Conservation (phyloP, 1,284 basidiomycete species). For the Athelia sp. region DNA sequence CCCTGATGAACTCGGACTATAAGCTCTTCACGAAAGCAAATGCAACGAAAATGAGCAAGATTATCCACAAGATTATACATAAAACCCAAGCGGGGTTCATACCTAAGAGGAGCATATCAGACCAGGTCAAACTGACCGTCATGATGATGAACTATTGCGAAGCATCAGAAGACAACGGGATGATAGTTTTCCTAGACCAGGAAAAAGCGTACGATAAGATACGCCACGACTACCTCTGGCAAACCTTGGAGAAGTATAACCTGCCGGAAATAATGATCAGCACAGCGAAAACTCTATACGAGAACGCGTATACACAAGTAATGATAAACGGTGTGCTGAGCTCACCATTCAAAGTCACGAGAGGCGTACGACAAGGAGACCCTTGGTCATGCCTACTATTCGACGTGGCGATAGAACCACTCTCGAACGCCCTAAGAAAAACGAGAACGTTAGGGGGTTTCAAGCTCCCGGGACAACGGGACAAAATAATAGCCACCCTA, state of each 20-base stretch:
- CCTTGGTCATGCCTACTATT: conserved; percentile 3
- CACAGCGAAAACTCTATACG: background rate
- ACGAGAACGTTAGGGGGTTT: conserved; percentile 3
- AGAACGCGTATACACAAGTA: background rate
- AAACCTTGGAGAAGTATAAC: conserved; percentile 1
- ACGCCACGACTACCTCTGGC: conserved; percentile 2
- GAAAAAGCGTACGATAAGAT: conserved; percentile 7
- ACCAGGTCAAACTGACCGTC: background rate
- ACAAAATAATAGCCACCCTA: conserved; percentile 2
- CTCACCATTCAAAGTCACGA: background rate
- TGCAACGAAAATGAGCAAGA: conserved; percentile 3
- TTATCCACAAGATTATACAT: background rate
- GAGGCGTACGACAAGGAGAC: conserved; percentile 7
- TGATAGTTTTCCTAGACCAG: conserved; percentile 1
- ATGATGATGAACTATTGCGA: background rate
- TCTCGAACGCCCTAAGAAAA: background rate
- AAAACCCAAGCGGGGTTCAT: background rate
- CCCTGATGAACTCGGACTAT: conserved; percentile 27
- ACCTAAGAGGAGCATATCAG: background rate
- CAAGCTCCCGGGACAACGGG: background rate
- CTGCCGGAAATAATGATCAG: conserved; percentile 1
- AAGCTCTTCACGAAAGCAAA: conserved; percentile 23
- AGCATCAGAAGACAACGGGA: background rate
- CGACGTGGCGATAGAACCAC: background rate
- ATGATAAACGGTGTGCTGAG: conserved; percentile 5